phyloP scores from a whole-genome alignment of 1,284 basidiomycete genomes.

The Sporisorium scitamineum region DNA sequence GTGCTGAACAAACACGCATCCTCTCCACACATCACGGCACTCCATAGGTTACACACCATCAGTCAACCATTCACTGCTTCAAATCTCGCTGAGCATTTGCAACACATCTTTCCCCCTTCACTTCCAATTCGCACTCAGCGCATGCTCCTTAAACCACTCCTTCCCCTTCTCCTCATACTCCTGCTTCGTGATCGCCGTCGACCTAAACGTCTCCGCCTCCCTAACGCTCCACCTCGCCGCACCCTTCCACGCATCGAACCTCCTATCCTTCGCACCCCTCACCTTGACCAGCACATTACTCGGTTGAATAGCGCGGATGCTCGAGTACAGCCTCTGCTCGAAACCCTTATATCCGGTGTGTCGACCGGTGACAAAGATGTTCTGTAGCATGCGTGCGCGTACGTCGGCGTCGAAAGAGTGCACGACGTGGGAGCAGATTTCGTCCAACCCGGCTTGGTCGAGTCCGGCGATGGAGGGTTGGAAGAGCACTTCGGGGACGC shows the following conservation, averaged over 20 bases:
- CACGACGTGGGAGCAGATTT: slow-evolving; percentile 87
- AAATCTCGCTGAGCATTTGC: neutral
- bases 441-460: slow-evolving; percentile 92
- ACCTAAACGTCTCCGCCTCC: slow-evolving; percentile 52
- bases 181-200: slow-evolving; percentile 76
- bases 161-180: slow-evolving; percentile 93
- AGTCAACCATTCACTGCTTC: neutral
- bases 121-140: slow-evolving; percentile 43
- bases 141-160: slow-evolving; percentile 76
- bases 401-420: slow-evolving; percentile 80
- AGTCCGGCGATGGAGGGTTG: slow-evolving; percentile 92
- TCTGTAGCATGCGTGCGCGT: slow-evolving; percentile 77
- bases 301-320: slow-evolving; percentile 55
- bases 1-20: neutral
- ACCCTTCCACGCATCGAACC: slow-evolving; percentile 88
- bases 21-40: neutral
- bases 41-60: too few species aligned
- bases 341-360: slow-evolving; percentile 83
- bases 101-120: neutral
- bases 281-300: slow-evolving; percentile 50
- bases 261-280: slow-evolving; percentile 75
- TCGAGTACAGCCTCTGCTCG: slow-evolving; percentile 77
- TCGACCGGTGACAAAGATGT: slow-evolving; percentile 90
- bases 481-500: slow-evolving; percentile 93
- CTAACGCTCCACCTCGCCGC: slow-evolving; percentile 84